Evolutionary conservation across 306 rosid genomes (phyloP).

Genomic region (Cucurbita pepo): DNA sequence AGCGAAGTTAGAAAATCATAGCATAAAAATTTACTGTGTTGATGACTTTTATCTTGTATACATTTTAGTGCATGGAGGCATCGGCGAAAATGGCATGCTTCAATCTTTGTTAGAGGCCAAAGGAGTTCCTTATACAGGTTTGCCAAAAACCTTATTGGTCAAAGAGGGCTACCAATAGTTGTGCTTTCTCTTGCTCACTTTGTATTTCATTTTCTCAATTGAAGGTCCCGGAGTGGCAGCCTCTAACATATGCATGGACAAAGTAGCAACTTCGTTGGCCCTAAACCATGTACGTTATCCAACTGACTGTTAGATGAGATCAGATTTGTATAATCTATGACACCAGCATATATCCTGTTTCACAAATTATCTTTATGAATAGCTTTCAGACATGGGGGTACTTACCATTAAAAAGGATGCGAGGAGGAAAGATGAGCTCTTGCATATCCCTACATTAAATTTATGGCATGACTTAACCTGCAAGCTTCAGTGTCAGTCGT

Average conservation of each 20-base stretch:
- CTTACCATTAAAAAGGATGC: constrained; percentile 68
- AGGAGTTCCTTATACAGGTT: constrained; percentile 85
- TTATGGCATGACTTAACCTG: constrained; percentile 59
- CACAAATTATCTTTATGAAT: constrained; percentile 14
- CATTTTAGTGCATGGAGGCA: constrained; percentile 88
- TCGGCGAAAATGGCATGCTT: constrained; percentile 94
- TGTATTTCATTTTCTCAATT: constrained; percentile 1
- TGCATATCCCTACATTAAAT: constrained; percentile 24
- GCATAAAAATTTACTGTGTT: background rate
- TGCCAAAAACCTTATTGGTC: constrained; percentile 8
- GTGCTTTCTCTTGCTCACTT: constrained; percentile 4
- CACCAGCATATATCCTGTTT: background rate
- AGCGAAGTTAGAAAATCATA: background rate
- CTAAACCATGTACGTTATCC: constrained; percentile 48
- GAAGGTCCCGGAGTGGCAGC: constrained; percentile 83
- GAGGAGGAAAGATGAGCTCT: constrained; percentile 36
- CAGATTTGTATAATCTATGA: background rate
- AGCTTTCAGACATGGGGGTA: constrained; percentile 70
- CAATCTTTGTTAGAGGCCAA: constrained; percentile 73
- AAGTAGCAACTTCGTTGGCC: constrained; percentile 75
- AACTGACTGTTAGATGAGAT: background rate
- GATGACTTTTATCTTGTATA: constrained; percentile 11
- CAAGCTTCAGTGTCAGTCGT: constrained; percentile 60
- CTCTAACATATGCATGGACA: constrained; percentile 82
- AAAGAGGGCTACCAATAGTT: background rate